Evolutionary conservation across 352 stramenopile genomes (phyloP).

Genomic region (Plasmopara viticola): DNA sequence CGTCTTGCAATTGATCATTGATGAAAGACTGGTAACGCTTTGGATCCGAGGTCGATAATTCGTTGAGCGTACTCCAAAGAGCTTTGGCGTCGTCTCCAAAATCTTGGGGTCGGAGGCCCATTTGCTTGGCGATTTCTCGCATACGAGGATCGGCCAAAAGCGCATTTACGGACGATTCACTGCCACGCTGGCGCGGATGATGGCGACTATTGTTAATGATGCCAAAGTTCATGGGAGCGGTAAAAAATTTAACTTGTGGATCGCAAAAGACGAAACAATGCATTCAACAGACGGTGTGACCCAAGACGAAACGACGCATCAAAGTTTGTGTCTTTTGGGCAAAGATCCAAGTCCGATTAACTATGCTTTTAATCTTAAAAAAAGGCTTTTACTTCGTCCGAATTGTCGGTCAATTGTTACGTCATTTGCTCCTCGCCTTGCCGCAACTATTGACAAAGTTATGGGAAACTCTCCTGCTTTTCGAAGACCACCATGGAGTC

Average conservation of each 20-base stretch:
- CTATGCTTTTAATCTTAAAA: too few relatives aligned
- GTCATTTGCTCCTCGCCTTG: too few relatives aligned
- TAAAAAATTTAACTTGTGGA: constrained; percentile 13
- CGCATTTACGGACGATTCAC: constrained; percentile 20
- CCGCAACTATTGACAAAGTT: too few relatives aligned
- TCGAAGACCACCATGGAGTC: too few relatives aligned
- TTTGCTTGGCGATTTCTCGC: constrained; percentile 78
- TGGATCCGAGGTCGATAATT: constrained; percentile 63
- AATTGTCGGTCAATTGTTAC: too few relatives aligned
- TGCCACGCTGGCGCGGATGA: constrained; percentile 18
- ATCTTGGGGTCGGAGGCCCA: constrained; percentile 64
- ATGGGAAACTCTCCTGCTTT: too few relatives aligned
- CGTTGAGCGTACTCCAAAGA: constrained; percentile 71
- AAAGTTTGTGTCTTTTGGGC: background rate
- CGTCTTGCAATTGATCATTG: constrained; percentile 69
- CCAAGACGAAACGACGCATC: background rate
- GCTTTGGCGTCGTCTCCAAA: constrained; percentile 56
- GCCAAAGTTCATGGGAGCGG: constrained; percentile 66
- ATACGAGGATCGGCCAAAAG: constrained; percentile 53
- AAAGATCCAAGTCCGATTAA: background rate
- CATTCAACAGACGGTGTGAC: background rate
- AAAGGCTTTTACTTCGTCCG: too few relatives aligned
- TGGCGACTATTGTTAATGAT: constrained; percentile 77
- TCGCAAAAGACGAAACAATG: constrained; percentile 16
- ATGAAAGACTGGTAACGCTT: constrained; percentile 75